phyloP scores from a whole-genome alignment of 2,329 filamentous ascomycete species.

The Corynespora cassiicola region DNA sequence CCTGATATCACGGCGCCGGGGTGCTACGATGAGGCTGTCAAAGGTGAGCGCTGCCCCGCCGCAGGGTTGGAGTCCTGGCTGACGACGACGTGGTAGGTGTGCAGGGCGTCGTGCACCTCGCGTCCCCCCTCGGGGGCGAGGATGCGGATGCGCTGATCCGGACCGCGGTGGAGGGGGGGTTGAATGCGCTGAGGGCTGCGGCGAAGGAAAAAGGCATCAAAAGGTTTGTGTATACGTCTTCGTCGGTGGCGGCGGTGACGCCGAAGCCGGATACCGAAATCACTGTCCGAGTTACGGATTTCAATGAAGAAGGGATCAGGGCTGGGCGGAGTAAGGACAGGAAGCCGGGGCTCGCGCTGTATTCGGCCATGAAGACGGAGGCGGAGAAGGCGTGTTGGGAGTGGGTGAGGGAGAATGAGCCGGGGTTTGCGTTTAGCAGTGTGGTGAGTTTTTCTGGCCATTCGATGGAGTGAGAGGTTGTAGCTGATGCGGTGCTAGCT shows the following conservation, averaged over 20 bases:
- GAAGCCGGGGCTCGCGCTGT: slow-evolving; percentile 39
- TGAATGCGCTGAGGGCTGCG: slow-evolving; percentile 51
- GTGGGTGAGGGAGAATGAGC: slow-evolving; percentile 52
- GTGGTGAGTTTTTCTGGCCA: slow-evolving; percentile 20
- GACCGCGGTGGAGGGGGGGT: slow-evolving; percentile 42
- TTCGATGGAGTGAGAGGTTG: background rate
- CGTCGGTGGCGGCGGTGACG: slow-evolving; percentile 43
- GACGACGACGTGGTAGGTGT: background rate
- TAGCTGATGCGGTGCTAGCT: slow-evolving; percentile 20
- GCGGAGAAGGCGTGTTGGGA: slow-evolving; percentile 56
- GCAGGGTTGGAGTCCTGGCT: too few relatives aligned
- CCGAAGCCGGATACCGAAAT: slow-evolving; percentile 45
- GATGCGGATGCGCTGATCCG: slow-evolving; percentile 51
- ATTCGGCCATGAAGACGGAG: slow-evolving; percentile 56
- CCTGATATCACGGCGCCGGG: slow-evolving; percentile 33
- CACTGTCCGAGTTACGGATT: slow-evolving; percentile 40
- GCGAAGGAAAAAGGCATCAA: slow-evolving; percentile 49
- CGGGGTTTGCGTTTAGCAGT: slow-evolving; percentile 53
- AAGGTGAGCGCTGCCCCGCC: too few relatives aligned
- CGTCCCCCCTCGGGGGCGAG: slow-evolving; percentile 49
- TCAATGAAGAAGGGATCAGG: slow-evolving; percentile 45
- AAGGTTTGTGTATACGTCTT: slow-evolving; percentile 54
- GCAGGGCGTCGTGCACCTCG: slow-evolving; percentile 53
- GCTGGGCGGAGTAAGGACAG: slow-evolving; percentile 45
- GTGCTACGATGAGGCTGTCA: slow-evolving; percentile 31